Evolutionary conservation across 2,329 filamentous ascomycete genomes (phyloP), one percentile per base, ranked within the genome.

Genomic region (Ceratocystis albifundus): DNA sequence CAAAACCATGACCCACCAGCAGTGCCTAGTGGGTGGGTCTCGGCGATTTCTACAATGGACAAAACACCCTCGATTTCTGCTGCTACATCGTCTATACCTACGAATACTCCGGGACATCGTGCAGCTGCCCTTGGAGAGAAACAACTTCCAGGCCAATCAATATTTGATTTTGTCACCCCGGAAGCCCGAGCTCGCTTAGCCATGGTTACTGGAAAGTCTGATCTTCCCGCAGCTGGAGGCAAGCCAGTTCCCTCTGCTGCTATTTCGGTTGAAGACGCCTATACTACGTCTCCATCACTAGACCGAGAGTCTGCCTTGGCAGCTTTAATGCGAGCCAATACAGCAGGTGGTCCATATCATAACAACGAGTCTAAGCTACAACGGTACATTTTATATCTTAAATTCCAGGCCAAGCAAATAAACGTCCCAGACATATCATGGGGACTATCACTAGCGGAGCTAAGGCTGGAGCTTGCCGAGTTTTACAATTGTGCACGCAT

Each of bases 111-210:
- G 15, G 66, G 45, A 22, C 25, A 50, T 53, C 64, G 61, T 10
- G 50, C 63, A 46, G 30, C 46, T 44, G 65, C 66, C 32, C 80
- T 96, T 0, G 90, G 90, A 41, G 90, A 96, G 75, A 77, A 82
- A 20, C 82, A 84, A 45, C 78, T 97, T 0, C 92, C 92, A 0
- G 90, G 90, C 0, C 96, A 97, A 77, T 97, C 94, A 0, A 86
- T 99, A 2, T 99, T 97, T 74, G 92, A 97, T 75, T 99, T 89
- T 75, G 82, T 99, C 70, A 89, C 89, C 0, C 80, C 89, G 0
- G 82, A 88, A 44, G 85, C 89, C 2, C 85, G 94, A 69, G 87
- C 93, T 64, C 84, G 87, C 30, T 82, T 99, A 57, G 90, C 82
- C 2, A 80, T 84, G 10, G 86, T 86, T 0, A 90, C 90, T 1